Percentiles rank a stretch among this genome's conserved stretches.
Conservation (phyloP, 768 basidiomycete genomes). For the Phaeotremella skinneri region DNA sequence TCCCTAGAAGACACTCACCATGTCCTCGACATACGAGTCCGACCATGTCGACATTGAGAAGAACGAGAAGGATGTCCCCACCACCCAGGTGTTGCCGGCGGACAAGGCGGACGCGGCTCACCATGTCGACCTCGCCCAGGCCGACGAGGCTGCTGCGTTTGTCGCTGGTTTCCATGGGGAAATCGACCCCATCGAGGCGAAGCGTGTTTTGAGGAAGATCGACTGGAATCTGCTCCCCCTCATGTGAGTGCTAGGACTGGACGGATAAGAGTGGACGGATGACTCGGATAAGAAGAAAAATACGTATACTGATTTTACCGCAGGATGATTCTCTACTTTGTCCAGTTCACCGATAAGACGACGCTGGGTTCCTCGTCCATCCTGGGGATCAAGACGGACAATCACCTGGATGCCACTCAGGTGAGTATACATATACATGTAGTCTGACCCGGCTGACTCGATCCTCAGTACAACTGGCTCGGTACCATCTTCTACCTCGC, state of each 20-base stretch:
- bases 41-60: not conserved
- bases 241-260: constrained; percentile 7
- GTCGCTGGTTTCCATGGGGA: constrained; percentile 37
- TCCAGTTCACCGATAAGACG: constrained; percentile 42
- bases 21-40: not conserved
- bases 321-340: constrained; percentile 35
- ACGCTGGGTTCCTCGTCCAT: constrained; percentile 34
- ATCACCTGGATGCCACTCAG: constrained; percentile 13
- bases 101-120: constrained; percentile 3
- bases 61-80: constrained; percentile 5
- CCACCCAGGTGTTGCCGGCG: constrained; percentile 3
- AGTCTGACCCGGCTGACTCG: not conserved
- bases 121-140: constrained; percentile 6
- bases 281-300: not conserved
- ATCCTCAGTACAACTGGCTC: constrained; percentile 25
- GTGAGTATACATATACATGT: constrained; percentile 6
- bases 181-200: constrained; percentile 25
- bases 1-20: no score
- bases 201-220: constrained; percentile 32
- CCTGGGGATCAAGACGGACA: constrained; percentile 37
- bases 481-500: constrained; percentile 34
- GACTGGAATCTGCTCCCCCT: constrained; percentile 30
- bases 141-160: constrained; percentile 30
- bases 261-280: no score
- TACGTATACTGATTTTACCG: constrained; percentile 4